Evolutionary conservation across 257 asterid genomes (phyloP), one percentile per base, ranked within the genome.

Genomic region (Gentiana straminea): DNA sequence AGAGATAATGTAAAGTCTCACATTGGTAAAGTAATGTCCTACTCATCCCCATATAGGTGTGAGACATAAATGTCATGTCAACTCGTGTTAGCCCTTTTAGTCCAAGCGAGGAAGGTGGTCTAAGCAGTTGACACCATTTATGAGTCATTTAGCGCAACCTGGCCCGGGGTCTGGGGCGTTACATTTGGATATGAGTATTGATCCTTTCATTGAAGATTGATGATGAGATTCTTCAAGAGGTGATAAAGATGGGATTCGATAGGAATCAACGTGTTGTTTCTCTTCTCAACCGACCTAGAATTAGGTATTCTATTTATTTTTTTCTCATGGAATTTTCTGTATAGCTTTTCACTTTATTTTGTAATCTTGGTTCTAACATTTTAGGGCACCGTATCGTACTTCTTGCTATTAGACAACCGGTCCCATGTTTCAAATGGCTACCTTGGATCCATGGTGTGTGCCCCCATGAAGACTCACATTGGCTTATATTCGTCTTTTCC

Each of bases 311-410:
- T 69, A 34, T 41, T 33, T 56, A 11, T 54, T 45, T 53, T 65
- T 55, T 44, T 9, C 35, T 49, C 54, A 15, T 15, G 47, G 24
- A 44, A 38, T 7, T 37, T 55, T 24, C 24, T 46, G 24, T 35
- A 43, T 5, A 3, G 24, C 24, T 24, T 24, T 24, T 24, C 24
- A 52, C 65, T 4, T 15, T 24, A 5, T 15, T 33, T 5, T 53
- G 47, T 72, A 71, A 50, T 68, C 57, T 45, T 51, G 34, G 55
- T 51, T 13, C 60, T 49, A 65, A 61, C 64, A 60, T 71, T 67
- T 65, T 78, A 89, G 97, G 93, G 94, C 50, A 89, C 97, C 7
- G 90, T 89, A 58, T 73, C 97, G 10, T 89, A 86, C 76, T 89
- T 79, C 77, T 72, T 89, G 75, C 81, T 89, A 54, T 76, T 86